phyloP scores from a whole-genome alignment of 495 filamentous ascomycete species.

The Podospora pseudopauciseta region DNA sequence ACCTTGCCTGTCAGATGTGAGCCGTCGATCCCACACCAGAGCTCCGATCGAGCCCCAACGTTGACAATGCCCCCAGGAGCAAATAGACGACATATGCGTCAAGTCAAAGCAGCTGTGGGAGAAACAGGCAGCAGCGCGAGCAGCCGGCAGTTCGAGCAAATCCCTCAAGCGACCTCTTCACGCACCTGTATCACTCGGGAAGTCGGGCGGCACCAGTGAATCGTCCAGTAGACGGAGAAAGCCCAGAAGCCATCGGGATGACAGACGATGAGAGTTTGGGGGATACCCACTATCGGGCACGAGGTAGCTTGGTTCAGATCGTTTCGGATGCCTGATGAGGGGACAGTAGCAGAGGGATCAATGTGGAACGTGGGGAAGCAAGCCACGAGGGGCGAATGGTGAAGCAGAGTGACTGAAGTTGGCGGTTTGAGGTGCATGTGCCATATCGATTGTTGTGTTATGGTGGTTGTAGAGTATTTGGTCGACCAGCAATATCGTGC shows the following conservation, averaged over 20 bases:
- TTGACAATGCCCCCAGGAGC: conserved; percentile 45
- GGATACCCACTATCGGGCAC: conserved; percentile 11
- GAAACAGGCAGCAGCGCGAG: conserved; percentile 51
- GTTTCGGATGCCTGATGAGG: conserved; percentile 21
- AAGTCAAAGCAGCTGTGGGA: conserved; percentile 56
- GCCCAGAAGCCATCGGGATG: conserved; percentile 29
- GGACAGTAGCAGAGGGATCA: conserved; percentile 16
- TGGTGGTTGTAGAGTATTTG: conserved; percentile 21
- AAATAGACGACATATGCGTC: conserved; percentile 56
- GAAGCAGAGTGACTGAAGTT: conserved; percentile 20
- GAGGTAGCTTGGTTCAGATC: conserved; percentile 17
- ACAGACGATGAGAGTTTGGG: conserved; percentile 26
- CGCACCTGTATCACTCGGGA: conserved; percentile 49
- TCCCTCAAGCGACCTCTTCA: conserved; percentile 54
- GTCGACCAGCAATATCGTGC: conserved; percentile 46
- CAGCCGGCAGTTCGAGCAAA: conserved; percentile 45
- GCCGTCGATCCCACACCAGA: conserved; percentile 18
- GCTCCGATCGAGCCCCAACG: conserved; percentile 16
- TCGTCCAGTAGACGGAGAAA: conserved; percentile 30
- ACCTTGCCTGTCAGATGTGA: conserved; percentile 53
- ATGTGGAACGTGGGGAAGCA: conserved; percentile 8
- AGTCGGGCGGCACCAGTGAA: conserved; percentile 34
- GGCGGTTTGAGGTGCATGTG: conserved; percentile 24
- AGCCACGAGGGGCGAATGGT: conserved; percentile 21
- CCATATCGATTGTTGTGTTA: conserved; percentile 26